A percentile compares a stretch with the other conserved stretches of the same genome.
phyloP scores from a whole-genome alignment of 441 rosid genomes.

The Codiaeum variegatum region DNA sequence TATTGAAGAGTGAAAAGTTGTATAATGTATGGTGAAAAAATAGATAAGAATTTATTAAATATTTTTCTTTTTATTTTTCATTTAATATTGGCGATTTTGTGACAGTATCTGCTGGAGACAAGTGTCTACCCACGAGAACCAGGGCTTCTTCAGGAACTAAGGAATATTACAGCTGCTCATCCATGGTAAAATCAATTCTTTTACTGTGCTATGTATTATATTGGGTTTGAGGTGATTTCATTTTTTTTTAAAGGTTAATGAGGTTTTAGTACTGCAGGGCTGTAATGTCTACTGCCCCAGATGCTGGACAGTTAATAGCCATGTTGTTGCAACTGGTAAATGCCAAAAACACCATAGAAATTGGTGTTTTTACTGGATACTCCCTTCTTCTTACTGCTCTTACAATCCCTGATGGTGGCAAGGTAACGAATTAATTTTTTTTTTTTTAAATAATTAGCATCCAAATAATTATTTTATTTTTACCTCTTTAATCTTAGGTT shows the following conservation, averaged over 20 bases:
- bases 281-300: conserved; percentile 76
- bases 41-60: too few species aligned
- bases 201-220: too few species aligned
- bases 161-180: conserved; percentile 28
- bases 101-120: conserved; percentile 35
- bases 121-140: conserved; percentile 37
- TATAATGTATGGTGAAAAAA: too few species aligned
- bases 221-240: too few species aligned
- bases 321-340: conserved; percentile 62
- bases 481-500: too few species aligned
- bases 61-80: too few species aligned
- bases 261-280: conserved; percentile 34
- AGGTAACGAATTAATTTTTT: conserved; percentile 34
- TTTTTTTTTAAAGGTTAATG: neutral
- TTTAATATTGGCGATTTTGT: neutral
- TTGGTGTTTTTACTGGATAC: conserved; percentile 90
- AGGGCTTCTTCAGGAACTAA: conserved; percentile 28
- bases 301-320: conserved; percentile 80
- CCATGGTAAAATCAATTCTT: conserved; percentile 31
- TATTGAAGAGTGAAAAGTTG: too few species aligned
- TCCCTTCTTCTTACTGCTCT: conserved; percentile 91
- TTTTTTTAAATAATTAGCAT: too few species aligned
- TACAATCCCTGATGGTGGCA: conserved; percentile 80
- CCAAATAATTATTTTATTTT: too few species aligned
- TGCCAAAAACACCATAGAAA: conserved; percentile 39